These are phyloP conservation scores for Asclepias syriaca DNA, from an alignment of 257 asterid species.

Conservation along the genomic window DNA sequence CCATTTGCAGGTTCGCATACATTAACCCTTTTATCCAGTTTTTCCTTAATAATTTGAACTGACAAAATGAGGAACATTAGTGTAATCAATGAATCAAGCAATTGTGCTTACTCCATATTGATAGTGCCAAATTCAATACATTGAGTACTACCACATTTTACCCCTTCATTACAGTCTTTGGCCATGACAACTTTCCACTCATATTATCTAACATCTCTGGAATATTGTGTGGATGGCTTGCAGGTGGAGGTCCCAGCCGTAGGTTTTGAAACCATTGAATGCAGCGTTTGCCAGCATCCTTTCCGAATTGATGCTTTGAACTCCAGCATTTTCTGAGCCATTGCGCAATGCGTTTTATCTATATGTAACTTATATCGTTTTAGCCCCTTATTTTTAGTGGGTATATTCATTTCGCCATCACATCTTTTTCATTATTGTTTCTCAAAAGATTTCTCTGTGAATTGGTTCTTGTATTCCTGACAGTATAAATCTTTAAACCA, in stretches of 20 bases:
- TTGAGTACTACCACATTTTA: not conserved
- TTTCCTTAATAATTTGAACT: not conserved
- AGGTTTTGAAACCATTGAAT: constrained; percentile 78
- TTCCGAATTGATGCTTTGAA: constrained; percentile 65
- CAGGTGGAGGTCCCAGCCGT: constrained; percentile 68
- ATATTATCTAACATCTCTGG: not conserved
- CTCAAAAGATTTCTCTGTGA: not conserved
- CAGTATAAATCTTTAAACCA: not conserved
- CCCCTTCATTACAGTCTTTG: not conserved
- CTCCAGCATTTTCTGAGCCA: not conserved
- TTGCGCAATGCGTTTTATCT: constrained; percentile 4
- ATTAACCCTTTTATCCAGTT: not conserved
- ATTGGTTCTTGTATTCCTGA: not conserved
- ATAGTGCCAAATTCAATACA: not conserved
- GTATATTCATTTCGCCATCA: not conserved
- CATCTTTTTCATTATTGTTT: constrained; percentile 3
- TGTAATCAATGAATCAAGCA: not conserved
- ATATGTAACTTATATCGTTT: not conserved
- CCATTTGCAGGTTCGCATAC: constrained; percentile 61
- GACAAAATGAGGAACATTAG: not conserved
- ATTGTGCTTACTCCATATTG: not conserved
- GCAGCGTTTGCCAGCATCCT: constrained; percentile 87
- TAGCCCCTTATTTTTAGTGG: not conserved
- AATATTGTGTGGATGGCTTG: constrained; percentile 7
- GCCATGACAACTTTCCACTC: not conserved